These are phyloP conservation scores for Penicillium taxi DNA, from an alignment of 495 filamentous ascomycete species.

Conservation along the genomic window DNA sequence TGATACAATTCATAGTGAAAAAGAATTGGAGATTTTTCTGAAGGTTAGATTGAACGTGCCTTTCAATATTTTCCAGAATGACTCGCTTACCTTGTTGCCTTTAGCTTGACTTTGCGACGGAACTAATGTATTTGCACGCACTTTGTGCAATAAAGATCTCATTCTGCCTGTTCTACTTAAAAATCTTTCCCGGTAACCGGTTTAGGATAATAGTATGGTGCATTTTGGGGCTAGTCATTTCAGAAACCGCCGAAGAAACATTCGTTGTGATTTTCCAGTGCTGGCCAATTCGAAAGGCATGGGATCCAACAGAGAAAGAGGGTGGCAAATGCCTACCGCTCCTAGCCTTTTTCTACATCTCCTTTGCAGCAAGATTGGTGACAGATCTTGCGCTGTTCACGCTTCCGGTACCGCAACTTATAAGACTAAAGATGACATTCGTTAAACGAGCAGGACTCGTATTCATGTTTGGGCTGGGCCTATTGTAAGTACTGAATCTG, in stretches of 20 bases:
- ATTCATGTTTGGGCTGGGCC: constrained; percentile 27
- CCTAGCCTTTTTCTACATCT: constrained; percentile 13
- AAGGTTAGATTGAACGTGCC: constrained; percentile 11
- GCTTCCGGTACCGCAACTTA: constrained; percentile 26
- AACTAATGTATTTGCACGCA: constrained; percentile 13
- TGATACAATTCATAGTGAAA: constrained; percentile 4
- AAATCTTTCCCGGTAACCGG: constrained; percentile 7
- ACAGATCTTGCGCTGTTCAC: constrained; percentile 26
- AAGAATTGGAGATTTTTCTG: constrained; percentile 11
- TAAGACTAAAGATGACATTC: constrained; percentile 19
- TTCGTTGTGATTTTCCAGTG: constrained; percentile 19
- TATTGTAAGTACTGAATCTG: constrained; percentile 18
- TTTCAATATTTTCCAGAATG: constrained; percentile 4
- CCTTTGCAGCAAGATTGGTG: constrained; percentile 20
- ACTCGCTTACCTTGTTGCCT: not conserved
- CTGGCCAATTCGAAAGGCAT: constrained; percentile 16
- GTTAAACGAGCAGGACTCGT: constrained; percentile 24
- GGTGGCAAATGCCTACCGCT: constrained; percentile 12
- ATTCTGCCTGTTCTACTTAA: constrained; percentile 16
- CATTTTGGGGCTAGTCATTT: constrained; percentile 7
- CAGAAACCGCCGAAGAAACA: constrained; percentile 12
- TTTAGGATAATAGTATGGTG: constrained; percentile 13
- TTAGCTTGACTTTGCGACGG: constrained; percentile 18
- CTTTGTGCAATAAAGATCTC: constrained; percentile 18
- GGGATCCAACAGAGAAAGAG: constrained; percentile 11